These are phyloP conservation scores for Volvox africanus DNA, from an alignment of 139 green algal species.

Conservation along the genomic window DNA sequence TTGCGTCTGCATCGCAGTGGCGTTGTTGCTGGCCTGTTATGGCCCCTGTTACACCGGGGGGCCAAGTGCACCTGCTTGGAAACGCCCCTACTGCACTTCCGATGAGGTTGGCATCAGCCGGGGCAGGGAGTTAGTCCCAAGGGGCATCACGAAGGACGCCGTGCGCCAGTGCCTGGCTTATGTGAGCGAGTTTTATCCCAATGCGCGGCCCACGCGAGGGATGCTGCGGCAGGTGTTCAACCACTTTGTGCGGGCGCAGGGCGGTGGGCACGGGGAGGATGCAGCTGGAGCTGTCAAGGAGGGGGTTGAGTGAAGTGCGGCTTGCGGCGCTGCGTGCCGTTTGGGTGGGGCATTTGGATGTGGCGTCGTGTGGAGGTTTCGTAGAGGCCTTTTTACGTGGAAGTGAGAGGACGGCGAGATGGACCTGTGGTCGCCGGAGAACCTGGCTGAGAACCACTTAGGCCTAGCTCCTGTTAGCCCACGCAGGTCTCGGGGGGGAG, in stretches of 20 bases:
- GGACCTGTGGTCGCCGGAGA: too few species aligned
- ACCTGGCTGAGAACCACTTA: too few species aligned
- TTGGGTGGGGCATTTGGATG: too few species aligned
- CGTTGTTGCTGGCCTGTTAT: constrained; percentile 75
- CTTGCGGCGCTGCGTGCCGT: too few species aligned
- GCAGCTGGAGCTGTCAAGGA: background rate
- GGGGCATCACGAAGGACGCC: constrained; percentile 64
- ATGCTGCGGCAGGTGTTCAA: constrained; percentile 87
- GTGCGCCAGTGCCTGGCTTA: constrained; percentile 72
- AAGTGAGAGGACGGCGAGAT: too few species aligned
- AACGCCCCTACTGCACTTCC: background rate
- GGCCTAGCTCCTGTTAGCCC: too few species aligned
- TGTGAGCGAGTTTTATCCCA: constrained; percentile 68
- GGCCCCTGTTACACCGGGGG: background rate
- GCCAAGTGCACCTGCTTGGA: background rate
- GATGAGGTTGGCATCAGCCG: background rate
- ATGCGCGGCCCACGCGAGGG: constrained; percentile 64
- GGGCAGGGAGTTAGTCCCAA: background rate
- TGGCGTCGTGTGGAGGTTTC: too few species aligned
- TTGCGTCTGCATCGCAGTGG: constrained; percentile 71
- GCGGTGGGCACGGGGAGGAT: background rate
- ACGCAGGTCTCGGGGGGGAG: too few species aligned
- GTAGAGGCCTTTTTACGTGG: too few species aligned
- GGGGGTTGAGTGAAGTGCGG: background rate
- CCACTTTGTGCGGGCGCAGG: constrained; percentile 65